Evolutionary conservation across 768 basidiomycete genomes (phyloP), one percentile per base, ranked within the genome.

Genomic region (Calocybe gangraenosa): DNA sequence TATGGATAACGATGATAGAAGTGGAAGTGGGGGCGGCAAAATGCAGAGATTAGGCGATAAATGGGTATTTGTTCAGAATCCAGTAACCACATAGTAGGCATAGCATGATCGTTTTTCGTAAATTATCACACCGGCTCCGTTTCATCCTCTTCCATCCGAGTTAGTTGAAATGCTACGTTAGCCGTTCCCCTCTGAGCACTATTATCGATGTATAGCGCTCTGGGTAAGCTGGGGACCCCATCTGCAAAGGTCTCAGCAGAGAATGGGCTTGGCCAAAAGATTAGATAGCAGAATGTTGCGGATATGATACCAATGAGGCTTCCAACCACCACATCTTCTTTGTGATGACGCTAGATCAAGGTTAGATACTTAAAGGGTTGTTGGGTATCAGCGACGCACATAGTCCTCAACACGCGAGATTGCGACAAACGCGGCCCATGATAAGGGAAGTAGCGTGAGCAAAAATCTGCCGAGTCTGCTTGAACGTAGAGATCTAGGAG

Each of bases 41-140:
- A 88, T 88, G 85, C 78, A 81, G 65, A 76, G 71, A 53, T 67
- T 87, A 17, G 84, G 79, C 33, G 87, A 82, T 62, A 79, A 75
- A 56, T 87, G 85, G 87, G 65, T 81, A 42, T 87, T 84, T 64
- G 78, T 81, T 52, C 75, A 70, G 52, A 72, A 70, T 47, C 49
- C 57, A 46, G 55, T 55, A 51, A 61, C 61, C 54, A 53, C 58
- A 55, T 61, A 43, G 42, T 40, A 40, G 47, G 47, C 54, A 46
- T 53, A 58, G 58, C 45, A 52, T 47, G 45, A 50, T 51, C 49
- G 37, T 56, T 53, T 47, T 42, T 57, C 39, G 10, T 49, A 46
- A 53, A 51, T 64, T 52, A 58, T 63, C 66, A 73, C 55, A 73
- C 69, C 44, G 37, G 51, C 53, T 68, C 65, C 46, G 55, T 52